Base-by-base conservation (phyloP, 345 rosid genomes). In the Stellera chamaejasme region DNA sequence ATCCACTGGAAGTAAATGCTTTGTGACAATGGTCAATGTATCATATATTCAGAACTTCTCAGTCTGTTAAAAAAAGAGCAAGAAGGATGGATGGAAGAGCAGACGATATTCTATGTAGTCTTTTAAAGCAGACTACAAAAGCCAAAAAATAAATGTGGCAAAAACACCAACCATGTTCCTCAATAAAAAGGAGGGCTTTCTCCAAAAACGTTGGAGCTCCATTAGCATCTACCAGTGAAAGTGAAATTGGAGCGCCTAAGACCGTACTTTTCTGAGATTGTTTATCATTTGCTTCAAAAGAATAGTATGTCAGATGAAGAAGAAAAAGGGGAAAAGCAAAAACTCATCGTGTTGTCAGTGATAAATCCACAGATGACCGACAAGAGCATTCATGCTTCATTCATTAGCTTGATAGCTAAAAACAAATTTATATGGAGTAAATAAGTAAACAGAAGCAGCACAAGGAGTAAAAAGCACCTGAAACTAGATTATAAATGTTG, bases 191-290 rank as follows among this genome's bases (percentile, higher is more conserved):
- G 55, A 90, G 90, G 62, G 95, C 90, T 74, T 90, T 90, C 69
- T 90, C 95, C 80, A 90, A 71, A 74, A 90, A 90, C 44, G 97
- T 86, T 26, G 97, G 97, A 76, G 84, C 61, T 62, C 95, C 97
- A 67, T 90, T 95, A 58, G 80, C 86, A 71, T 90, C 95, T 77
- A 84, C 97, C 48, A 90, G 55, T 53, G 97, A 95, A 69, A 84
- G 88, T 66, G 87, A 77, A 65, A 87, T 66, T 42, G 97, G 95
- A 64, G 84, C 76, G 65, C 95, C 90, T 42, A 82, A 45, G 59
- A 87, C 81, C 10, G 75, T 66, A 55, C 87, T 65, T 65, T 71
- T 77, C 59, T 66, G 28, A 64, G 77, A 70, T 61, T 66, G 69
- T 60, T 79, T 79, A 27, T 77, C 85, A 63, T 72, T 82, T 52